A percentile compares a stretch with the other conserved stretches of the same genome.
phyloP scores from a whole-genome alignment of 1,139 yeast genomes.

The Suhomyces bribrorum region DNA sequence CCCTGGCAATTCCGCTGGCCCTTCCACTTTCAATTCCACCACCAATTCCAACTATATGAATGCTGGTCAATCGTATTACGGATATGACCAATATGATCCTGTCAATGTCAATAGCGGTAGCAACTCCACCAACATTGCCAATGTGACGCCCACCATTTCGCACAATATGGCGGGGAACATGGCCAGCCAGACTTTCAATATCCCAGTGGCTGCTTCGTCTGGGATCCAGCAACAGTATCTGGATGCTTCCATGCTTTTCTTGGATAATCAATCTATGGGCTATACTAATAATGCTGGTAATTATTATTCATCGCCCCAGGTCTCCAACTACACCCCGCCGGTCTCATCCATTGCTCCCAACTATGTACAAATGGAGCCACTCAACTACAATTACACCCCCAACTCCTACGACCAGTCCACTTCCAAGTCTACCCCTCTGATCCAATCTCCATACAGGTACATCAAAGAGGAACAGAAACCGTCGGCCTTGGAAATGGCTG shows the following conservation, averaged over 20 bases:
- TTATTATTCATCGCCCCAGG: constrained; percentile 8
- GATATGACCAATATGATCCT: constrained; percentile 1
- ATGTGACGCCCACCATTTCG: no score
- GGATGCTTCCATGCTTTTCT: constrained; percentile 8
- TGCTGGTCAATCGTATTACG: constrained; percentile 22
- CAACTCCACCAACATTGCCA: constrained; percentile 5
- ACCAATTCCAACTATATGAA: constrained; percentile 9
- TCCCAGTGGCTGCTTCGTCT: neutral
- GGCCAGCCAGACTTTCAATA: neutral
- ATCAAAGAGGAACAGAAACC: constrained; percentile 9
- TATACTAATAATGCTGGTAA: constrained; percentile 8
- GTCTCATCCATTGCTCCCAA: constrained; percentile 2
- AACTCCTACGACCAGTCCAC: constrained; percentile 4
- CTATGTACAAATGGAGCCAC: constrained; percentile 6
- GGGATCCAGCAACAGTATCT: constrained; percentile 5
- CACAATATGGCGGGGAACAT: constrained; percentile 1
- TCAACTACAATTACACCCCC: constrained; percentile 11
- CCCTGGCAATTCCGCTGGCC: neutral
- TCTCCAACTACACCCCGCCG: constrained; percentile 4
- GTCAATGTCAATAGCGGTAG: constrained; percentile 1
- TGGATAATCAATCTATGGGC: constrained; percentile 6
- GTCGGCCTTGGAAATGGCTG: constrained; percentile 6
- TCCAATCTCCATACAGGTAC: constrained; percentile 8
- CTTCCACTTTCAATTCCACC: neutral
- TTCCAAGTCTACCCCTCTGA: constrained; percentile 5